Evolutionary conservation across 495 filamentous ascomycete species (phyloP), one percentile per base, ranked within the genome.

Genomic region (Acidiella bohemica): DNA sequence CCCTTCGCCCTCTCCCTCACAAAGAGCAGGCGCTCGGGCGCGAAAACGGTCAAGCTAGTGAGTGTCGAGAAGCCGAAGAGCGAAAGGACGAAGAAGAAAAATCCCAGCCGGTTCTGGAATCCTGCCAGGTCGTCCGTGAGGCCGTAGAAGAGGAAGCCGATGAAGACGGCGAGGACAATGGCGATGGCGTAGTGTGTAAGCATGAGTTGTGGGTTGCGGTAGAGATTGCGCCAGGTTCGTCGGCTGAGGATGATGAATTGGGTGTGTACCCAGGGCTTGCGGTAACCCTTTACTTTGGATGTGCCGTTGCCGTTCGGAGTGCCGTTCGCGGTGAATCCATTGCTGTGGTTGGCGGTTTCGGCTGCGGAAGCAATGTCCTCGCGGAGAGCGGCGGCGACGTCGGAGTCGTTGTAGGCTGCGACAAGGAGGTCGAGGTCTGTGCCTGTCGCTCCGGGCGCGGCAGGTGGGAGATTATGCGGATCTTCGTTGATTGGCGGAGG

Each of bases 161-260:
- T 86, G 36, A 99, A 76, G 19, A 94, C 87, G 13, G 87, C 90
- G 10, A 99, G 72, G 1, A 96, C 63, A 46, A 99, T 95, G 16
- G 90, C 83, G 49, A 95, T 96, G n/a, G 87, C 88, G 58, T 99
- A 99, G 64, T 99, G 90, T 0, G 92, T 93, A 33, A 99, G 71
- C 90, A 99, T 99, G 32, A 99, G 65, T 76, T 95, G 86, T 13
- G 90, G 90, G 59, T 99, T 95, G 27, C 90, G 77, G 63, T 99
- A 95, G 2, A 99, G 75, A 52, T 99, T 99, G 44, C 78, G 81
- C 92, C 92, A 96, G 0, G 92, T 99, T 21, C 90, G 75, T 50
- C 75, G 71, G 5, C 85, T 92, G 18, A 99, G 67, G 50, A 99
- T 93, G 22, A 73, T 53, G 59, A 96, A 95, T 55, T 99, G 90